phyloP scores from a whole-genome alignment of 129 eudicot genomes.

The Sambucus nigra region DNA sequence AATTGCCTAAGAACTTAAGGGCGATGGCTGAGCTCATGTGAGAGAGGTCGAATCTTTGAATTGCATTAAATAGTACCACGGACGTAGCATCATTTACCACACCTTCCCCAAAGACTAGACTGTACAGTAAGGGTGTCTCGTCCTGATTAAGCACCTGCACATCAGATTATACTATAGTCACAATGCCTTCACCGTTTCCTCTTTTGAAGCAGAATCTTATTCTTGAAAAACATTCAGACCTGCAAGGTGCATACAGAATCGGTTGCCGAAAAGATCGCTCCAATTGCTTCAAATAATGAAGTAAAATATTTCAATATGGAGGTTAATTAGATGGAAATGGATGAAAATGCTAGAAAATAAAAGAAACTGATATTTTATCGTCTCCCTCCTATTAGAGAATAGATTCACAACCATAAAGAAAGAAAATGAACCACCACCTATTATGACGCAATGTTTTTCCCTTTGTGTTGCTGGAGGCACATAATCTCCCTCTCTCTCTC shows the following conservation, averaged over 20 bases:
- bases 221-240: conserved; percentile 30
- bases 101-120: conserved; percentile 88
- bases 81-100: conserved; percentile 94
- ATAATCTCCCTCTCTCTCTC: too few species aligned
- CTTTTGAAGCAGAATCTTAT: not conserved
- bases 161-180: conserved; percentile 4
- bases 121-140: conserved; percentile 65
- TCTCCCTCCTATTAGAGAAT: too few species aligned
- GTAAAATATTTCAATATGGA: not conserved
- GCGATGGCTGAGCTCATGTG: conserved; percentile 23
- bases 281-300: conserved; percentile 47
- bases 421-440: too few species aligned
- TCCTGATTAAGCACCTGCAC: conserved; percentile 78
- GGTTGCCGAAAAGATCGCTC: conserved; percentile 93
- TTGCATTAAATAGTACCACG: conserved; percentile 73
- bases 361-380: not conserved
- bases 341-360: not conserved
- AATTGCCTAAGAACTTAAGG: conserved; percentile 32
- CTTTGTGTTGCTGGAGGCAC: too few species aligned
- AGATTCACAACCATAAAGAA: too few species aligned
- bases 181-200: not conserved
- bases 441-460: too few species aligned
- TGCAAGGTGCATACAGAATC: conserved; percentile 91
- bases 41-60: conserved; percentile 53
- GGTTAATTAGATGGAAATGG: not conserved